Evolutionary conservation across 2,329 filamentous ascomycete species (phyloP).

Genomic region (Sporothrix schenckii): DNA sequence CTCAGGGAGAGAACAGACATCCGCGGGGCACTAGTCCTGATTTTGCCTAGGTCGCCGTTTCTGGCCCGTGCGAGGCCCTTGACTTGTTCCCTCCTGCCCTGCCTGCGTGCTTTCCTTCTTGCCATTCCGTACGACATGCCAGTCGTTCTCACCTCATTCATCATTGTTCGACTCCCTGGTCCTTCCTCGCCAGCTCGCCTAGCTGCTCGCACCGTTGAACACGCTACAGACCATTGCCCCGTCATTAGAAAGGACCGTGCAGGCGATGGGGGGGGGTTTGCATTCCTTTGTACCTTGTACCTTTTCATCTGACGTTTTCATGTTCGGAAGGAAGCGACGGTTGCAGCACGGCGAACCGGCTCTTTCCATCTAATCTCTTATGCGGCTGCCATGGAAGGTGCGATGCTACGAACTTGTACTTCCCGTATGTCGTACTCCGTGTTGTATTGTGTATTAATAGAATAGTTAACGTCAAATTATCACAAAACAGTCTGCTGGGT

Average conservation of each 20-base stretch:
- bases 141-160: constrained; percentile 10
- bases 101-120: constrained; percentile 10
- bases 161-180: neutral
- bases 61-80: constrained; percentile 34
- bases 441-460: neutral
- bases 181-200: neutral
- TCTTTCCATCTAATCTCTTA: constrained; percentile 17
- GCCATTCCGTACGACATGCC: constrained; percentile 8
- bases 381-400: constrained; percentile 2
- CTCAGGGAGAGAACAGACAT: constrained; percentile 33
- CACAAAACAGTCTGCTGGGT: neutral
- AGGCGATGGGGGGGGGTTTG: neutral
- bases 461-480: neutral
- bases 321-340: constrained; percentile 13
- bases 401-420: too few relatives aligned
- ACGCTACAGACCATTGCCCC: neutral
- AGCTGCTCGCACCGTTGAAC: neutral
- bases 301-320: constrained; percentile 6
- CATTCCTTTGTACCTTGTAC: neutral
- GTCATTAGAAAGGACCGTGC: constrained; percentile 4
- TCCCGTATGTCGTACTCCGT: too few relatives aligned
- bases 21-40: constrained; percentile 32
- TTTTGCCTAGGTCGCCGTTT: constrained; percentile 33
- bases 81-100: constrained; percentile 32
- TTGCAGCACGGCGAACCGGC: neutral